phyloP scores from a whole-genome alignment of 352 stramenopile genomes.

The Globisporangium cylindrosporum region DNA sequence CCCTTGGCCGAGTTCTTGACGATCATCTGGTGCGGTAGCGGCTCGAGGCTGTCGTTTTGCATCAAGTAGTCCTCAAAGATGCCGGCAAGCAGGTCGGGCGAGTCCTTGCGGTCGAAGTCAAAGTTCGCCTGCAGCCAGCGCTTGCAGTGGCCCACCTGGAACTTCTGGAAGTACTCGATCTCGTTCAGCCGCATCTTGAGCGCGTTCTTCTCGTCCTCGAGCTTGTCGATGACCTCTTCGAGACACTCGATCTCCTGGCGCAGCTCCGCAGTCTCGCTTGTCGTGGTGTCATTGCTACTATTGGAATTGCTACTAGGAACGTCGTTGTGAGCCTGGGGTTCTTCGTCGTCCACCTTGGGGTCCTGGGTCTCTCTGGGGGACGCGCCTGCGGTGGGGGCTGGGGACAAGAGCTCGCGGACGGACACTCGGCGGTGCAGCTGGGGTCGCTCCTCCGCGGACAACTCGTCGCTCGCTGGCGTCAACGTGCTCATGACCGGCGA shows the following conservation, averaged over 20 bases:
- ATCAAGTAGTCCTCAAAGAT: conserved; percentile 58
- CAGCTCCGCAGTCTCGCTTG: conserved; percentile 19
- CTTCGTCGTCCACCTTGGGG: neutral
- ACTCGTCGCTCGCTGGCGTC: neutral
- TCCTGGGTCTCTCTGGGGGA: conserved; percentile 4
- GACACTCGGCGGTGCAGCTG: conserved; percentile 22
- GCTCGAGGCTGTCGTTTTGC: conserved; percentile 42
- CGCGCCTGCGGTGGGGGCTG: neutral
- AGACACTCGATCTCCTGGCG: conserved; percentile 42
- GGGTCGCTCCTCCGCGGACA: conserved; percentile 10
- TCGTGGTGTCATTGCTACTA: neutral
- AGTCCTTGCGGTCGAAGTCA: conserved; percentile 58
- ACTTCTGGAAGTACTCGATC: conserved; percentile 35
- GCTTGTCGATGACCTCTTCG: conserved; percentile 34
- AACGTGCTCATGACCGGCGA: neutral
- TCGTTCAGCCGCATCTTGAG: conserved; percentile 46
- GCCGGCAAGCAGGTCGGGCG: conserved; percentile 35
- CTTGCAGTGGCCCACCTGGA: conserved; percentile 40
- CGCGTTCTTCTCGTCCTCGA: conserved; percentile 47
- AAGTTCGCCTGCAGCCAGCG: conserved; percentile 52
- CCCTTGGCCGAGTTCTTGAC: conserved; percentile 47
- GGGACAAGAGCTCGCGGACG: conserved; percentile 9
- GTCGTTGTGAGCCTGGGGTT: neutral
- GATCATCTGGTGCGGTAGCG: conserved; percentile 47
- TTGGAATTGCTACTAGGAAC: neutral